Evolutionary conservation across 345 rosid genomes (phyloP).

Genomic region (Barbarea vulgaris): DNA sequence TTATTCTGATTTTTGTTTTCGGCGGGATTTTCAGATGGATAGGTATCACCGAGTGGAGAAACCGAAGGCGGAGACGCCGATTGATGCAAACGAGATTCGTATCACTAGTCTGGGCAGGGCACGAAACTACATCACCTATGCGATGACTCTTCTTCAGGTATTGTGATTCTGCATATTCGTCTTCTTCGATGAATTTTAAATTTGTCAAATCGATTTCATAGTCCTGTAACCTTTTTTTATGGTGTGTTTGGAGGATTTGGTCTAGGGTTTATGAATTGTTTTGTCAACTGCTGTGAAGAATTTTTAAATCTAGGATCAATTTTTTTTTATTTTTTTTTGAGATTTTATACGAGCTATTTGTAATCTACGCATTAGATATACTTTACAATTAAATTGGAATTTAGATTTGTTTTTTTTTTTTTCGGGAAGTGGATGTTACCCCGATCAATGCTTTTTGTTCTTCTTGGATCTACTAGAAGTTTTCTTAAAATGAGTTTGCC

Average conservation of each 20-base stretch:
- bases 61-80: constrained; percentile 62
- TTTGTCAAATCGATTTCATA: constrained; percentile 7
- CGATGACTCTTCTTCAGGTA: constrained; percentile 77
- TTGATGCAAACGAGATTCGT: constrained; percentile 50
- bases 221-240: not conserved
- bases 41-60: constrained; percentile 78
- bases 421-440: not conserved
- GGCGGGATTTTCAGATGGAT: constrained; percentile 52
- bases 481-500: not conserved
- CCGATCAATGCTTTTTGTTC: not conserved
- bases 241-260: constrained; percentile 4
- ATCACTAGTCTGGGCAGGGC: constrained; percentile 44
- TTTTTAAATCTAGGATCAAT: not conserved
- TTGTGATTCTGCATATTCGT: not conserved
- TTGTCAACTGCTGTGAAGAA: not conserved
- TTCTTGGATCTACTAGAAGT: not conserved
- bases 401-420: not conserved
- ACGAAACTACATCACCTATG: constrained; percentile 65
- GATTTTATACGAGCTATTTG: not conserved
- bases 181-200: constrained; percentile 14
- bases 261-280: constrained; percentile 30
- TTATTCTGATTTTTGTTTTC: not conserved
- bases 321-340: not conserved
- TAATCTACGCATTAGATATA: not conserved
- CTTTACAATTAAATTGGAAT: not conserved